Conservation (phyloP, 1,139 yeast genomes). For the Kodamaea fungicola region DNA sequence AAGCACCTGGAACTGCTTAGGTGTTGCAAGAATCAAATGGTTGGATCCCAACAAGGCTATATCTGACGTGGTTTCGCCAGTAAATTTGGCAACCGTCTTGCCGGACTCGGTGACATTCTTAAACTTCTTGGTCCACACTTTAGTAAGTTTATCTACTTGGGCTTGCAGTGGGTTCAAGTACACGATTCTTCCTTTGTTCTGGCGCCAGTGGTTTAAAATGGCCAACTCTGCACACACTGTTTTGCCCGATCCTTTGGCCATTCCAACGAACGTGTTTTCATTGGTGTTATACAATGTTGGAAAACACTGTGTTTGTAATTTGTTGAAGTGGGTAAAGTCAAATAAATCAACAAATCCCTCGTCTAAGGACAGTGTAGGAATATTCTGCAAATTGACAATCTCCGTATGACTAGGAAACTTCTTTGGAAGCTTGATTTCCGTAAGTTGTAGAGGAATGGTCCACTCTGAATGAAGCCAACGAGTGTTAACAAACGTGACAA, state of each 20-base stretch:
- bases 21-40: conserved; percentile 76
- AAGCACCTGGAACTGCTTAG: conserved; percentile 67
- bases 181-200: conserved; percentile 55
- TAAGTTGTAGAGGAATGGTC: conserved; percentile 58
- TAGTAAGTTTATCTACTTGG: conserved; percentile 43
- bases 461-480: conserved; percentile 80
- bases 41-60: conserved; percentile 50
- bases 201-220: conserved; percentile 65
- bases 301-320: conserved; percentile 70
- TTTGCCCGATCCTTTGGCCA: conserved; percentile 76
- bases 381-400: conserved; percentile 34
- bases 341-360: conserved; percentile 47
- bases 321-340: conserved; percentile 55
- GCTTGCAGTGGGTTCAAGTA: conserved; percentile 64
- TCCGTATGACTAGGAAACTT: conserved; percentile 64
- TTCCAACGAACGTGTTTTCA: conserved; percentile 63
- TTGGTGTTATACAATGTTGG: conserved; percentile 55
- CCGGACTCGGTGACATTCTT: conserved; percentile 33
- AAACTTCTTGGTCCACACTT: conserved; percentile 53
- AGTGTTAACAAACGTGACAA: conserved; percentile 71
- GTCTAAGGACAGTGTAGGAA: conserved; percentile 47
- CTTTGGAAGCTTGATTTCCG: conserved; percentile 58
- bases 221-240: conserved; percentile 72
- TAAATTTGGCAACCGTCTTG: conserved; percentile 52
- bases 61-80: conserved; percentile 60